Evolutionary conservation across 371 early-diverging fungal species (phyloP).

Genomic region (Saksenaea vasiformis): DNA sequence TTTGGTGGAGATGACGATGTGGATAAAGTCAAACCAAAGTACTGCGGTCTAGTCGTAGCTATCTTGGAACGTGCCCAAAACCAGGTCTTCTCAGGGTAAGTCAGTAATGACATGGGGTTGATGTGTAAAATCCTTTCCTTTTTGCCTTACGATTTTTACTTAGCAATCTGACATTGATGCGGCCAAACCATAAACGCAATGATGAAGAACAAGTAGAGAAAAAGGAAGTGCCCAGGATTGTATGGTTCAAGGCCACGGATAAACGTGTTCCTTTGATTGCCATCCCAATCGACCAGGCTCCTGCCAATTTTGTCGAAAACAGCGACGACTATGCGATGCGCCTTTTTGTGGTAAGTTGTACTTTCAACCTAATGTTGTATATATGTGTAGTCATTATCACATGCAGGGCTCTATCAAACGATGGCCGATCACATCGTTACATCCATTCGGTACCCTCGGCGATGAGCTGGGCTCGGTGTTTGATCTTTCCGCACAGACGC

Average conservation of each 20-base stretch:
- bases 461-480: conserved; percentile 68
- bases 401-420: conserved; percentile 61
- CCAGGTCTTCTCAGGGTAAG: conserved; percentile 62
- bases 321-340: conserved; percentile 52
- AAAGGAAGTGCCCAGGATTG: conserved; percentile 43
- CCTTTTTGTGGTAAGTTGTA: conserved; percentile 45
- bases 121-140: neutral
- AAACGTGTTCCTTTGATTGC: conserved; percentile 75
- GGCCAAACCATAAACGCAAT: conserved; percentile 57
- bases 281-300: conserved; percentile 68
- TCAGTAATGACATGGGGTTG: neutral
- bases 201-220: conserved; percentile 32
- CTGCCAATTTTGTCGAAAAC: conserved; percentile 62
- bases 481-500: conserved; percentile 68
- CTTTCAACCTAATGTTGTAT: neutral
- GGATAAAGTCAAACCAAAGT: conserved; percentile 54
- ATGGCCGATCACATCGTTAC: conserved; percentile 74
- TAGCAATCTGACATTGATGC: conserved; percentile 50
- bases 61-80: conserved; percentile 64
- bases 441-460: conserved; percentile 74
- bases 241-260: conserved; percentile 87
- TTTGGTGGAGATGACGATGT: conserved; percentile 55
- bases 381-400: neutral
- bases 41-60: conserved; percentile 66
- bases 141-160: neutral